These are phyloP conservation scores for Metarhizium brunneum DNA, from an alignment of 2,329 filamentous ascomycete genomes.

Conservation along the genomic window DNA sequence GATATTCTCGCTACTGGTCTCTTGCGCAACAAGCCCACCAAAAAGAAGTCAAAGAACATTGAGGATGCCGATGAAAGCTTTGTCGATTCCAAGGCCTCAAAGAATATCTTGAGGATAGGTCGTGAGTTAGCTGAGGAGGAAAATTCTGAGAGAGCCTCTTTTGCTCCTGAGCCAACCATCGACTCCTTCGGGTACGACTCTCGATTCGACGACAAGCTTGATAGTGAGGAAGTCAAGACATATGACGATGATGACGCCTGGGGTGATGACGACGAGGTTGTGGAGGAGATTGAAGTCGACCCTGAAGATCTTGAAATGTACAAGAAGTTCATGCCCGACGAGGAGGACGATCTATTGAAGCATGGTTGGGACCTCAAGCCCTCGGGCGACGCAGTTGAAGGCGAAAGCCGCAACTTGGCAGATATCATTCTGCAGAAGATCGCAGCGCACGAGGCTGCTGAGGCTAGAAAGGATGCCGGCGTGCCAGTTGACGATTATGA, in stretches of 20 bases:
- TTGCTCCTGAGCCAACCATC: conserved; percentile 29
- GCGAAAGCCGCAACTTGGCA: conserved; percentile 67
- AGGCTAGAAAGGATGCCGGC: conserved; percentile 36
- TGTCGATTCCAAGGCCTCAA: conserved; percentile 80
- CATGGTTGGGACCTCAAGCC: conserved; percentile 47
- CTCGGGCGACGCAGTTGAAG: conserved; percentile 33
- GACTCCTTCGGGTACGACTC: conserved; percentile 72
- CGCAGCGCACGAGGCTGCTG: conserved; percentile 72
- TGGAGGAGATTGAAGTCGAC: conserved; percentile 71
- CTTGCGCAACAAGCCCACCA: conserved; percentile 65
- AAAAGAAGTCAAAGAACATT: conserved; percentile 55
- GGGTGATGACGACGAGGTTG: conserved; percentile 68
- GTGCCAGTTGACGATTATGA: conserved; percentile 72
- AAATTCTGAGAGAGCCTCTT: conserved; percentile 22
- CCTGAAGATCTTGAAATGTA: conserved; percentile 84
- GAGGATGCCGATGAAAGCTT: conserved; percentile 58
- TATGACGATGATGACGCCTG: conserved; percentile 59
- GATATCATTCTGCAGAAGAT: conserved; percentile 94
- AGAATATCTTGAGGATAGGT: conserved; percentile 81
- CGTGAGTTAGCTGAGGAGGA: conserved; percentile 84
- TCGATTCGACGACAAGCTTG: conserved; percentile 52
- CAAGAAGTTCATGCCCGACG: conserved; percentile 73
- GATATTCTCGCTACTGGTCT: conserved; percentile 66
- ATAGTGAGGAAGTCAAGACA: conserved; percentile 30
- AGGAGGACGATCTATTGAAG: conserved; percentile 64